Percentiles rank a stretch among this genome's conserved stretches.
These are phyloP conservation scores for Podila verticillata DNA, from an alignment of 192 early-diverging fungal species.

Conservation along the genomic window DNA sequence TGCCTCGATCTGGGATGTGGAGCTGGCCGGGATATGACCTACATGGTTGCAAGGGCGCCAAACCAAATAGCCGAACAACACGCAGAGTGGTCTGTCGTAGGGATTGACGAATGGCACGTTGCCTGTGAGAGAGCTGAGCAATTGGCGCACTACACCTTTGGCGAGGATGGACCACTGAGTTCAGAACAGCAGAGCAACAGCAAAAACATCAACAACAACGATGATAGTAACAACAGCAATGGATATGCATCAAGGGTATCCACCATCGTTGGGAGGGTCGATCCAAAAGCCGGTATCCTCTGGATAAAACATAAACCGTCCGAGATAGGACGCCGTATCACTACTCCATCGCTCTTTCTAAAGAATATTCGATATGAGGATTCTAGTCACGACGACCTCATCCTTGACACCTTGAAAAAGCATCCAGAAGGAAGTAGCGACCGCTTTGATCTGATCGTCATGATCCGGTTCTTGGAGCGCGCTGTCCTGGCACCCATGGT, in stretches of 20 bases:
- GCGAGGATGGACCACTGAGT: too few species aligned
- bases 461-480: constrained; percentile 52
- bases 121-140: constrained; percentile 16
- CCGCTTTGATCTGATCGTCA: constrained; percentile 51
- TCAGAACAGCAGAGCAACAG: neutral
- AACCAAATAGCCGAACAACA: neutral
- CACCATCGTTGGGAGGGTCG: constrained; percentile 24
- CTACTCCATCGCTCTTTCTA: neutral
- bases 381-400: neutral
- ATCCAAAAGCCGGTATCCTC: constrained; percentile 1
- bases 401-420: neutral
- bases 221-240: too few species aligned
- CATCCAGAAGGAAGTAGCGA: neutral
- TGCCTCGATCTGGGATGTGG: constrained; percentile 58
- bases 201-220: too few species aligned
- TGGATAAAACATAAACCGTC: neutral
- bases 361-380: neutral
- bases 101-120: constrained; percentile 34
- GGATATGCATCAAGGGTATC: constrained; percentile 18
- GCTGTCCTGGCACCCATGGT: constrained; percentile 38
- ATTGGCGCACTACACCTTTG: constrained; percentile 6
- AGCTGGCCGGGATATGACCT: constrained; percentile 50
- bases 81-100: constrained; percentile 33
- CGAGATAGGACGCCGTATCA: neutral
- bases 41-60: constrained; percentile 36